Base-by-base conservation (phyloP, 108 stramenopile species). In the Cylindrotheca fusiformis region DNA sequence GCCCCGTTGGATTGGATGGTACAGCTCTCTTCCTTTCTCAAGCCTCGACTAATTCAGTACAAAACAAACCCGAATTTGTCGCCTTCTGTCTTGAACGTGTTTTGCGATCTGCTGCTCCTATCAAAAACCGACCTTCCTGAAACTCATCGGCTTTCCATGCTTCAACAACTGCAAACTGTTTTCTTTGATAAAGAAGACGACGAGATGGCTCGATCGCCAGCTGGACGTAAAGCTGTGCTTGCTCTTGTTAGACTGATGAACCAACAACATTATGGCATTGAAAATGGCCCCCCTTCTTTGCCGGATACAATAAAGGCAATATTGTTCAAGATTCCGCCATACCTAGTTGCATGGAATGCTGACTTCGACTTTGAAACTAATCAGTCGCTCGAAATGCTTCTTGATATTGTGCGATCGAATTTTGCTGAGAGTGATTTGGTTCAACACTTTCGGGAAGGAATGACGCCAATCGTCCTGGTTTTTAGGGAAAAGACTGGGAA, bases 311-410 rank as follows among this genome's bases (percentile, higher is more conserved):
- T 60, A 4, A 25, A 30, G 4, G 23, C 32, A 2, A n/a, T n/a
- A n/a, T n/a, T n/a, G n/a, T n/a, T n/a, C n/a, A n/a, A n/a, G n/a
- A 23, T 60, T 19, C 58, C 68, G 1, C 46, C 36, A 22, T 58
- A 24, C 45, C 19, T 72, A 51, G 50, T 59, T 23, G 47, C 63
- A 28, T 72, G 71, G 71, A 55, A n/a, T 32, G 57, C 48, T 18
- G 71, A 72, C 63, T 72, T 58, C 45, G 33, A 45, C 1, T 58
- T 48, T 32, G 71, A 72, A 56, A 65, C 46, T 36, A 28, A n/a
- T 25, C n/a, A 51, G 5, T 22, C 56, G 21, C 18, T 72, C 4
- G 57, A 65, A 4, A 49, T 55, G 28, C 57, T 72, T 28, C 28
- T 28, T 14, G 33, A 17, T 14, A 22, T 58, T 20, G 57, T 62